These are phyloP conservation scores for Rosa persica DNA, from an alignment of 306 rosid species.

Conservation along the genomic window DNA sequence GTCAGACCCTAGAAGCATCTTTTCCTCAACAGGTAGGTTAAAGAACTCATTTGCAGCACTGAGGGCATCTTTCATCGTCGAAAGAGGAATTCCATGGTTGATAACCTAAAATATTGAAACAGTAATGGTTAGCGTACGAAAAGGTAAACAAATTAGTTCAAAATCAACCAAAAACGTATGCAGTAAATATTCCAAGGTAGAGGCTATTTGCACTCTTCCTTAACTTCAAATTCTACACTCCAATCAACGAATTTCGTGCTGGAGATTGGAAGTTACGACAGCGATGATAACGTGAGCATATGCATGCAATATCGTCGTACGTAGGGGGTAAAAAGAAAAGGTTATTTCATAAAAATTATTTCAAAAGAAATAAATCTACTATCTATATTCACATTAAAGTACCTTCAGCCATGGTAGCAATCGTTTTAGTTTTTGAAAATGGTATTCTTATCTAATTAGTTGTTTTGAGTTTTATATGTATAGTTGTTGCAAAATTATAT, in stretches of 20 bases:
- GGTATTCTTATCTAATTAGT: too few relatives aligned
- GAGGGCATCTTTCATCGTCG: conserved; percentile 31
- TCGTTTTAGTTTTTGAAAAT: not conserved
- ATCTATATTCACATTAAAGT: not conserved
- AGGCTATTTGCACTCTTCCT: not conserved
- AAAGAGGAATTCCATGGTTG: conserved; percentile 46
- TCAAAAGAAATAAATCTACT: too few relatives aligned
- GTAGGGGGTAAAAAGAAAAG: not conserved
- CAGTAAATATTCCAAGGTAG: not conserved
- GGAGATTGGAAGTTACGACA: not conserved
- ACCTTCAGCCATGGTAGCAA: not conserved
- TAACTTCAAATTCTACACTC: not conserved
- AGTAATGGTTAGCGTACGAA: not conserved
- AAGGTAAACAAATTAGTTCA: not conserved
- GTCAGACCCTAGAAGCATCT: conserved; percentile 42
- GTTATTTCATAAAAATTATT: too few relatives aligned
- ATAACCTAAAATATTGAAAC: conserved; percentile 32
- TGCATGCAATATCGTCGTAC: not conserved
- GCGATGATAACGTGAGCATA: not conserved
- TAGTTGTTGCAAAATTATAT: not conserved
- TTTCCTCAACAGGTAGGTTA: conserved; percentile 45
- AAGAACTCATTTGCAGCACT: conserved; percentile 48
- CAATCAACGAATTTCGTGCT: not conserved
- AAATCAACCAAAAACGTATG: not conserved
- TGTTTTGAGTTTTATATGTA: too few relatives aligned